Evolutionary conservation across 768 basidiomycete genomes (phyloP).

Genomic region (Termitomyces sp.): DNA sequence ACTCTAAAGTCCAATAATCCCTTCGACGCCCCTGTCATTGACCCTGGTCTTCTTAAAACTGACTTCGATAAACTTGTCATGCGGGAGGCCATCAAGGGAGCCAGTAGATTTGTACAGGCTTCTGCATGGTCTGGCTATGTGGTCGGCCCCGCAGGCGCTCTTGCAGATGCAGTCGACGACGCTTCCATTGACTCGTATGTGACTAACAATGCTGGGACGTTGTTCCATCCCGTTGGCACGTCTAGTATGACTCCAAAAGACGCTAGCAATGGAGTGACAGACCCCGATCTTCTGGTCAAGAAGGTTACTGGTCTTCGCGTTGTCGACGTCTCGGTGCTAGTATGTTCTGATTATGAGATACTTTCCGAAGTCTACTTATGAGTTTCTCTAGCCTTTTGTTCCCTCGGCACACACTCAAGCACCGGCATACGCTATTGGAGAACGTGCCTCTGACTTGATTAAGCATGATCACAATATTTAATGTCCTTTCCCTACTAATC

Average conservation of each 20-base stretch:
- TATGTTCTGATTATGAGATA: constrained; percentile 8
- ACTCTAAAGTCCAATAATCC: constrained; percentile 34
- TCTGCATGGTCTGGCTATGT: constrained; percentile 20
- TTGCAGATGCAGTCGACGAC: constrained; percentile 11
- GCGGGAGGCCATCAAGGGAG: constrained; percentile 18
- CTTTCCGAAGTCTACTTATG: not conserved
- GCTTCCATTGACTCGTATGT: constrained; percentile 21
- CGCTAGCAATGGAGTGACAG: constrained; percentile 24
- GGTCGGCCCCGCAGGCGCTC: constrained; percentile 2
- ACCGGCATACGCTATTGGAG: constrained; percentile 11
- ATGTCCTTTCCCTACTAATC: not conserved
- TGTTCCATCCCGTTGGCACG: constrained; percentile 23
- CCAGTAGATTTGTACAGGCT: constrained; percentile 10
- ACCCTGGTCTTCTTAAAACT: constrained; percentile 37
- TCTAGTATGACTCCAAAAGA: constrained; percentile 23
- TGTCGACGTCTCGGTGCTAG: constrained; percentile 32
- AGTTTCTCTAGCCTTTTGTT: constrained; percentile 10
- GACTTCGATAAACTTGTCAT: constrained; percentile 22
- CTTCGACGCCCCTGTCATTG: constrained; percentile 41
- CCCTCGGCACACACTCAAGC: constrained; percentile 15
- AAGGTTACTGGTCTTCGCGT: constrained; percentile 26
- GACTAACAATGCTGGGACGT: constrained; percentile 10
- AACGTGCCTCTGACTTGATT: constrained; percentile 14
- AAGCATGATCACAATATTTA: constrained; percentile 3
- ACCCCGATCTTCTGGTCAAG: constrained; percentile 29